A percentile compares a stretch with the other conserved stretches of the same genome.
Conservation (phyloP, 306 rosid genomes). For the Gastrolobium villosum region DNA sequence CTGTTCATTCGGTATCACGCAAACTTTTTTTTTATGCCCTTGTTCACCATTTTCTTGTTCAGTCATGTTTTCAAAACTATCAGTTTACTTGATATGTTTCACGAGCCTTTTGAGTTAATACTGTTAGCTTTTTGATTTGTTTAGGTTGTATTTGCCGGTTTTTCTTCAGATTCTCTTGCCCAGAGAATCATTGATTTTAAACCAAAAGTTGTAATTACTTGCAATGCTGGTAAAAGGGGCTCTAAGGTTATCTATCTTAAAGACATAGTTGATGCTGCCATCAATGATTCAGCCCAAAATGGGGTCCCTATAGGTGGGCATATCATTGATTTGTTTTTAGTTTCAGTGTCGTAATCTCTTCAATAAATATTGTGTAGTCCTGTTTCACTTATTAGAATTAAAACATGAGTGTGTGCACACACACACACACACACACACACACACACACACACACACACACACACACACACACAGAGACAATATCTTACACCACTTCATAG, state of each 20-base stretch:
- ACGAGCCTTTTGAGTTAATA: slow-evolving; percentile 39
- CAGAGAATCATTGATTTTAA: slow-evolving; percentile 93
- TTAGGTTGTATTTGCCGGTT: slow-evolving; percentile 99
- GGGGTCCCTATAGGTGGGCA: slow-evolving; percentile 79
- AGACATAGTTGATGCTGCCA: slow-evolving; percentile 88
- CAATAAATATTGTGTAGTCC: slow-evolving; percentile 3
- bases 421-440: neutral
- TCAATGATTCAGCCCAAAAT: slow-evolving; percentile 67
- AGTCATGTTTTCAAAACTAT: slow-evolving; percentile 13
- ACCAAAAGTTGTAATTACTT: slow-evolving; percentile 89
- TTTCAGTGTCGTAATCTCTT: slow-evolving; percentile 23
- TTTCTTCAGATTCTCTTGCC: slow-evolving; percentile 90
- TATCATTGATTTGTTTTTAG: slow-evolving; percentile 36
- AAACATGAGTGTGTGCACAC: neutral
- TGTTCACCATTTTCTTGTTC: slow-evolving; percentile 19
- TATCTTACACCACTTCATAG: slow-evolving; percentile 25
- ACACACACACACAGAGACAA: slow-evolving; percentile 14
- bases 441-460: too few relatives aligned
- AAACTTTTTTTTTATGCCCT: slow-evolving; percentile 11
- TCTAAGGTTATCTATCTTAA: slow-evolving; percentile 81
- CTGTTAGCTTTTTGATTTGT: slow-evolving; percentile 45
- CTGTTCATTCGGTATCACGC: slow-evolving; percentile 89
- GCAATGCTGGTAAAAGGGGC: slow-evolving; percentile 96
- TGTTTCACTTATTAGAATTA: slow-evolving; percentile 28
- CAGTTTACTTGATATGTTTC: slow-evolving; percentile 34